These are phyloP conservation scores for Echium plantagineum DNA, from an alignment of 257 asterid species.

Conservation along the genomic window DNA sequence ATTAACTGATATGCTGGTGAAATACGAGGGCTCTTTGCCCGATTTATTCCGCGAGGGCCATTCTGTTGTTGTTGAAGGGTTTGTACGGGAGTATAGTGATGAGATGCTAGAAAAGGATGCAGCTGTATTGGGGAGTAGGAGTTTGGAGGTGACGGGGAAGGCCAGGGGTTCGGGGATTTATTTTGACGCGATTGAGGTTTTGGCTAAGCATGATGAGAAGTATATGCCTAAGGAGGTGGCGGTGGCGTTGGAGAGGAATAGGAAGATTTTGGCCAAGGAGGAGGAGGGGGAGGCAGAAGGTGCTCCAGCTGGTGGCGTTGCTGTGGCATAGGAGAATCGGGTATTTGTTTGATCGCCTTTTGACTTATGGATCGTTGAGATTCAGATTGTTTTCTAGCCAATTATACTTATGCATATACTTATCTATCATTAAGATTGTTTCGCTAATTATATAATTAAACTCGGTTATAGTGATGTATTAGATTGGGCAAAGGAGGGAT, in stretches of 20 bases:
- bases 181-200: conserved; percentile 57
- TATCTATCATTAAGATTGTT: background rate
- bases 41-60: conserved; percentile 90
- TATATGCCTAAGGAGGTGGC: conserved; percentile 98
- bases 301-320: background rate
- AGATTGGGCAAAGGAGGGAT: background rate
- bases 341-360: conserved; percentile 1
- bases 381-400: no score
- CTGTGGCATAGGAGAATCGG: conserved; percentile 5
- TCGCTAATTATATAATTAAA: background rate
- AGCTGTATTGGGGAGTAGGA: conserved; percentile 19
- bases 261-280: conserved; percentile 35
- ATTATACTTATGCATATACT: background rate
- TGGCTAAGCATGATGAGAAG: conserved; percentile 95
- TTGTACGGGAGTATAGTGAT: conserved; percentile 43
- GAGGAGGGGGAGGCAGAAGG: conserved; percentile 2
- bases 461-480: background rate
- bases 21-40: conserved; percentile 74
- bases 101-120: conserved; percentile 33
- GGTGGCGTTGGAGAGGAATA: conserved; percentile 61
- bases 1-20: conserved; percentile 73
- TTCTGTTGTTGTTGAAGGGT: conserved; percentile 83
- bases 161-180: conserved; percentile 67
- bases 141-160: conserved; percentile 39
- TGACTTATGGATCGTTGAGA: background rate